Conservation (phyloP, 164 flowering plant genomes). For the Tetracentron sinense region DNA sequence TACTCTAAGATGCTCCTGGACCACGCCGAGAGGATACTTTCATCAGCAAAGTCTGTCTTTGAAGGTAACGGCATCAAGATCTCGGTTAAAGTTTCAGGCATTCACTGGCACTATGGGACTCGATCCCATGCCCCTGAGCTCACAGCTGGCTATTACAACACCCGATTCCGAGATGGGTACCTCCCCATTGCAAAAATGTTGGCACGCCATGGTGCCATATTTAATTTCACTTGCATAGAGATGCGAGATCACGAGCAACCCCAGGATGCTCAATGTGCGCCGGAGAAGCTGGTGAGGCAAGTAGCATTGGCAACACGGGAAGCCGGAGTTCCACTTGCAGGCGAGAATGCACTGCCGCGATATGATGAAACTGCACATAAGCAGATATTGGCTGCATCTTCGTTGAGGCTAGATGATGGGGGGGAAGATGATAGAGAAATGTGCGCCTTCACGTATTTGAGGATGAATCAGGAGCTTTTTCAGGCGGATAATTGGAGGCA, state of each 20-base stretch:
- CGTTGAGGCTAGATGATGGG: slow-evolving; percentile 32
- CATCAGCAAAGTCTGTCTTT: slow-evolving; percentile 52
- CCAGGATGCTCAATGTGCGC: slow-evolving; percentile 80
- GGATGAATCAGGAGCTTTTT: slow-evolving; percentile 81
- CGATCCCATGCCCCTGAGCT: slow-evolving; percentile 97
- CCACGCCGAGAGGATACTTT: slow-evolving; percentile 75
- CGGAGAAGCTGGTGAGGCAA: slow-evolving; percentile 80
- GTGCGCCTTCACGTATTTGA: slow-evolving; percentile 91
- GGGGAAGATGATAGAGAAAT: slow-evolving; percentile 39
- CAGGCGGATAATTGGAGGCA: slow-evolving; percentile 78
- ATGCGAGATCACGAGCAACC: slow-evolving; percentile 98
- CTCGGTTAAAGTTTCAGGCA: slow-evolving; percentile 86
- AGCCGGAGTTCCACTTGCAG: slow-evolving; percentile 76
- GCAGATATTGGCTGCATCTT: slow-evolving; percentile 56
- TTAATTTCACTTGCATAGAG: slow-evolving; percentile 95
- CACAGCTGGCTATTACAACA: slow-evolving; percentile 96
- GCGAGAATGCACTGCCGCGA: slow-evolving; percentile 90
- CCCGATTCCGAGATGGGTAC: slow-evolving; percentile 78
- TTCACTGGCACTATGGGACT: slow-evolving; percentile 95
- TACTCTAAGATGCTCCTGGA: slow-evolving; percentile 86
- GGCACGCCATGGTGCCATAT: slow-evolving; percentile 76
- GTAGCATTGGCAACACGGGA: slow-evolving; percentile 61
- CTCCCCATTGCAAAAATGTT: slow-evolving; percentile 82
- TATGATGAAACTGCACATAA: slow-evolving; percentile 74
- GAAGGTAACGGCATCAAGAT: slow-evolving; percentile 50